Evolutionary conservation across 306 rosid species (phyloP).

Genomic region (Glycyrrhiza uralensis): DNA sequence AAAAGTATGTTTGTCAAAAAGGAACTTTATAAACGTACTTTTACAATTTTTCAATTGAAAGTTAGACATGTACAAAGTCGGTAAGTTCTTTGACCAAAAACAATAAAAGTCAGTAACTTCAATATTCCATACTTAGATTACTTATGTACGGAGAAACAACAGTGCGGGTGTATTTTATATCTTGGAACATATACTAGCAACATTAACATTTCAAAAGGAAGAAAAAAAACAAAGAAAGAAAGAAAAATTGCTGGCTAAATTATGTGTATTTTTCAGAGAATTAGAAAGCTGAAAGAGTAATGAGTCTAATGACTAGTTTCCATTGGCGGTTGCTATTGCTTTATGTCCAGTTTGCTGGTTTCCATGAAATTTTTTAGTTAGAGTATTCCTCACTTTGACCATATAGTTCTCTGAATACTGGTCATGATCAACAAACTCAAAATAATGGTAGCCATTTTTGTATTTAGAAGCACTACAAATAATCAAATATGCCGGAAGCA

Average conservation of each 20-base stretch:
- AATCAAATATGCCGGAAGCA: not conserved
- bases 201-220: not conserved
- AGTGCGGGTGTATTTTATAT: not conserved
- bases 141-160: not conserved
- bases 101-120: not conserved
- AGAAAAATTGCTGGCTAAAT: not conserved
- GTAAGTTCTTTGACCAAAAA: too few relatives aligned
- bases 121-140: not conserved
- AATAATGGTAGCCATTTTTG: not conserved
- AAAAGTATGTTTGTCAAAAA: too few relatives aligned
- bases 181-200: not conserved
- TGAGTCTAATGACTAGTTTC: not conserved
- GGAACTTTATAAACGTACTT: too few relatives aligned
- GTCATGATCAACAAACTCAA: not conserved
- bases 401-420: not conserved
- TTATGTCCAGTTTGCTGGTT: not conserved
- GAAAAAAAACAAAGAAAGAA: not conserved
- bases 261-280: not conserved
- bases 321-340: not conserved
- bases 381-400: not conserved
- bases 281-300: not conserved
- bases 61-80: too few relatives aligned
- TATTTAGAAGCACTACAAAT: not conserved
- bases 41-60: too few relatives aligned
- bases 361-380: not conserved